These are phyloP conservation scores for Microcyclosporella mali DNA, from an alignment of 2,329 filamentous ascomycete genomes.

Conservation along the genomic window DNA sequence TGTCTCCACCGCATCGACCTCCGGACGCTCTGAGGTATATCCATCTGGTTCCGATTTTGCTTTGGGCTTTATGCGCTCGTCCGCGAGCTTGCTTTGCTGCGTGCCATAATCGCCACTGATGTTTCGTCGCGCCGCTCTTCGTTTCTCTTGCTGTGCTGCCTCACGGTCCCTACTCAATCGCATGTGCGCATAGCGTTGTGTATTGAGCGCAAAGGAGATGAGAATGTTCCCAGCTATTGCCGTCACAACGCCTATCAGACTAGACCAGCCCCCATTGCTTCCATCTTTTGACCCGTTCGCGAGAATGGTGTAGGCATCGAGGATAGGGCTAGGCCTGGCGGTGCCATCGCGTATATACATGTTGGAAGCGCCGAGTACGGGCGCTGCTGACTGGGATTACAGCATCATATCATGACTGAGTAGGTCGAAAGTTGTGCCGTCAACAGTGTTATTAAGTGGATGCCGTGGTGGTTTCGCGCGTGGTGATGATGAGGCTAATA, in stretches of 20 bases:
- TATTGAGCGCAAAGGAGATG: conserved; percentile 92
- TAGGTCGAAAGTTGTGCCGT: no score
- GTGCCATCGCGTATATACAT: no score
- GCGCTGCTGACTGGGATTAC: no score
- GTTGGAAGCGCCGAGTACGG: no score
- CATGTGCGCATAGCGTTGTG: conserved; percentile 92
- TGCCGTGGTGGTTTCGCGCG: no score
- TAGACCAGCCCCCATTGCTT: conserved; percentile 61
- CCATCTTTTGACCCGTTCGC: conserved; percentile 7
- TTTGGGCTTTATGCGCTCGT: conserved; percentile 26
- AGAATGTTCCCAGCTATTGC: conserved; percentile 89
- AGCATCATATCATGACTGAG: no score
- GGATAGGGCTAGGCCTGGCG: no score
- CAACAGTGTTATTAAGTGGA: no score
- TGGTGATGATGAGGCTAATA: no score
- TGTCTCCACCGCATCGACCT: conserved; percentile 37
- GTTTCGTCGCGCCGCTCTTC: conserved; percentile 29
- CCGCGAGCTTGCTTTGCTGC: conserved; percentile 30
- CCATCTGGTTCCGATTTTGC: conserved; percentile 14
- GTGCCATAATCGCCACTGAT: conserved; percentile 47
- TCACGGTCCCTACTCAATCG: conserved; percentile 66
- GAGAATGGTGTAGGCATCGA: no score
- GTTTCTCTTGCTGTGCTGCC: conserved; percentile 32
- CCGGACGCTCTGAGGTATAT: conserved; percentile 30
- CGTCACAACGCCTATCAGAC: conserved; percentile 87